Conservation (phyloP, 2,329 filamentous ascomycete species). For the Aspergillus fijiensis region DNA sequence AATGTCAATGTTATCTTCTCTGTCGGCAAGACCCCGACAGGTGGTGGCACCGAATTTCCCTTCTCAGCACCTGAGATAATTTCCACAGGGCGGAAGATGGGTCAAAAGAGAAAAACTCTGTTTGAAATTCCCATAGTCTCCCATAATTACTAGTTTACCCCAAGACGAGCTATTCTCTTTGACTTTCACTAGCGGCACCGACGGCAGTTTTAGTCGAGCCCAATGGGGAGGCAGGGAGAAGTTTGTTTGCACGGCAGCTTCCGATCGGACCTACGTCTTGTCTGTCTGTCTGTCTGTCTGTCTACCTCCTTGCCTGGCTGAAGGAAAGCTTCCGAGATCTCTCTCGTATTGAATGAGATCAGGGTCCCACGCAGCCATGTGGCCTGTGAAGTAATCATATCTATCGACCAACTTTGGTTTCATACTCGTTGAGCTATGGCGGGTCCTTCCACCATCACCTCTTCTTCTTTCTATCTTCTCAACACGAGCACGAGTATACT, state of each 20-base stretch:
- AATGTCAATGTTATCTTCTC: neutral
- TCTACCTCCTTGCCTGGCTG: neutral
- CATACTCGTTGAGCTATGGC: too few relatives aligned
- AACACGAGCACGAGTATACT: too few relatives aligned
- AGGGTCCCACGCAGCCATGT: neutral
- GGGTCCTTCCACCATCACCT: too few relatives aligned
- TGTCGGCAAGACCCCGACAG: neutral
- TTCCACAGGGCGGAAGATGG: neutral
- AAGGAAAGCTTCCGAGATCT: neutral
- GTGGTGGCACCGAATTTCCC: neutral
- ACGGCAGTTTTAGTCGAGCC: neutral
- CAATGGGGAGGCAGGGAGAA: neutral
- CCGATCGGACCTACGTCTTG: neutral
- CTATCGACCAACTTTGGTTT: neutral
- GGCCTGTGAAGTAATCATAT: neutral
- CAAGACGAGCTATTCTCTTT: neutral
- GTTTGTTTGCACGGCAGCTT: neutral
- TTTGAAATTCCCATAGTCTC: neutral
- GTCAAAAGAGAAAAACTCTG: neutral
- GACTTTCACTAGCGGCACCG: neutral
- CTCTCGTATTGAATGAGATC: neutral
- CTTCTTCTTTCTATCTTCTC: too few relatives aligned
- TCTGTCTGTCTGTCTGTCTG: too few relatives aligned
- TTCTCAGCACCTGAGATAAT: neutral
- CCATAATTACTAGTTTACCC: too few relatives aligned